Evolutionary conservation across 805 yeast genomes (phyloP).

Genomic region (Lipomyces starkeyi): DNA sequence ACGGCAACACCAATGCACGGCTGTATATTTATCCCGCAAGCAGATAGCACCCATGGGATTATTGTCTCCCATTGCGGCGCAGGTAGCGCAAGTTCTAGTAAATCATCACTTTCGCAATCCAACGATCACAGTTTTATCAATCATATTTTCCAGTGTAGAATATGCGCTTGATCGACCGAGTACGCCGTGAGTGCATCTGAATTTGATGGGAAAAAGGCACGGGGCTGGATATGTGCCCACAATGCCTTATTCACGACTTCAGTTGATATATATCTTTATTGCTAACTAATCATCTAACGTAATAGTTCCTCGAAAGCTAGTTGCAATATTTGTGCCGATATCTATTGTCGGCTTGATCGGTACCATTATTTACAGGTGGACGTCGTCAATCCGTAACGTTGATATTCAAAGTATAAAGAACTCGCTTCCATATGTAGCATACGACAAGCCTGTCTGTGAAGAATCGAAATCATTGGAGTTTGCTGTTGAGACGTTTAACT

Average conservation of each 20-base stretch:
- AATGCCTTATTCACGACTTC: not conserved
- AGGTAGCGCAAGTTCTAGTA: too few species aligned
- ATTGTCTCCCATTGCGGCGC: too few species aligned
- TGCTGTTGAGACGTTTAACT: not conserved
- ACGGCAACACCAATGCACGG: too few species aligned
- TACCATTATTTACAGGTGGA: not conserved
- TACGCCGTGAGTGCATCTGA: not conserved
- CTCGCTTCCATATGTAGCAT: not conserved
- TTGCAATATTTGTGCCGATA: not conserved
- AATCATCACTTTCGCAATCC: too few species aligned
- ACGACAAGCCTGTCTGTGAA: not conserved
- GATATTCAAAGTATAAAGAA: not conserved
- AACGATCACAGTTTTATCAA: too few species aligned
- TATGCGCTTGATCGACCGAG: not conserved
- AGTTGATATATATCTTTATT: too few species aligned
- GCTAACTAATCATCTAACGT: not conserved
- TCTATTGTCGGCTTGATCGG: not conserved
- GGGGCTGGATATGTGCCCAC: too few species aligned
- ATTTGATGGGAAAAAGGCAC: too few species aligned
- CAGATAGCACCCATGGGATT: too few species aligned
- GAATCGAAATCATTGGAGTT: too few species aligned
- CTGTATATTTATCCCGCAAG: too few species aligned
- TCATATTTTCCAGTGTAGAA: not conserved
- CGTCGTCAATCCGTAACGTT: not conserved
- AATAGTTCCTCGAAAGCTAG: constrained; percentile 4